Base-by-base conservation (phyloP, 495 filamentous ascomycete genomes). In the Penicillium malachiteum region DNA sequence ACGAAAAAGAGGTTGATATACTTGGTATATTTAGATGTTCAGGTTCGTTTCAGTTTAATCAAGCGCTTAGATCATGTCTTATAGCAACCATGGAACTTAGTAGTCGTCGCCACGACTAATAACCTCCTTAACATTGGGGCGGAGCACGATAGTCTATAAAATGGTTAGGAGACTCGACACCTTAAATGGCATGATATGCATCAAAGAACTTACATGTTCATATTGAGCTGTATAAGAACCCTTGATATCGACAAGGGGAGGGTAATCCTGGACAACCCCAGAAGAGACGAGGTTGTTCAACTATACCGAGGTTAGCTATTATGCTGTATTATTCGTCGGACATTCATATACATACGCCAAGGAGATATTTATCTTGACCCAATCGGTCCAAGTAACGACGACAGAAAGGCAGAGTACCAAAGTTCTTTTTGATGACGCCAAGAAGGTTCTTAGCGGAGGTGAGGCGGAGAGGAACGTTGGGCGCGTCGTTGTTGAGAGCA, bases 171-270 rank as follows among this genome's bases (percentile, higher is more conserved):
- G 21, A 35, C 16, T 31, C 16, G 32, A 16, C 35, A 43, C 55
- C 73, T 69, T 58, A 34, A 31, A 33, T 57, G 33, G 41, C 49
- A 46, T 5, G 9, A 50, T 16, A 30, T 33, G 46, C 41, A 55
- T 35, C 30, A 31, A 56, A 39, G 70, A 18, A 75, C 88, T 81
- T 76, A 94, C 91, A 80, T 97, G 92, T 81, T 97, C 92, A 65
- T 79, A 96, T 72, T 97, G 92, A 57, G 92, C 92, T 16, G 92
- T 96, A 69, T 94, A 97, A 17, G 89, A 93, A 51, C 92, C 92
- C 84, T 96, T 96, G 74, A 91, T 85, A 78, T 97, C 92, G 55
- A 86, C 85, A 43, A 97, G 78, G 17, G 92, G 92, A 2, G 91
- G 91, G 66, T 97, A 96, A 39, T 87, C 84, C 70, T 96, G 89